These are phyloP conservation scores for Corylus americana DNA, from an alignment of 306 rosid species.

Conservation along the genomic window DNA sequence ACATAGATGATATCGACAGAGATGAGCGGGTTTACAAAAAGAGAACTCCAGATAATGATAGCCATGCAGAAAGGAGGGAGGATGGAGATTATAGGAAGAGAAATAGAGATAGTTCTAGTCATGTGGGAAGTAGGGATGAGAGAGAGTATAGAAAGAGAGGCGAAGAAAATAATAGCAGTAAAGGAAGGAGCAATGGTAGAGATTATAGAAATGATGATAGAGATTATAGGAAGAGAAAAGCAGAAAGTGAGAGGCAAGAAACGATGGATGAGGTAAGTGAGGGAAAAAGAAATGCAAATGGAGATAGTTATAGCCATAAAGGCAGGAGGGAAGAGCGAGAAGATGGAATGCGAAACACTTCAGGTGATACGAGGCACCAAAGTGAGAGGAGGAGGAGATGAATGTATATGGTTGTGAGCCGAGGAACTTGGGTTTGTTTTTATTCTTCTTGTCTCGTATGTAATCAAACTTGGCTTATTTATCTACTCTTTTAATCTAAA, in stretches of 20 bases:
- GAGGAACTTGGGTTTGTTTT: too few relatives aligned
- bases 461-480: too few relatives aligned
- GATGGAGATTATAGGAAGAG: constrained; percentile 37
- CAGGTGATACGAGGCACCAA: background rate
- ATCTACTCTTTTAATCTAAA: too few relatives aligned
- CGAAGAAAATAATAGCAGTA: constrained; percentile 3
- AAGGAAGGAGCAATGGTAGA: background rate
- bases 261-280: constrained; percentile 23
- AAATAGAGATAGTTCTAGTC: background rate
- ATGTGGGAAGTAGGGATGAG: constrained; percentile 35
- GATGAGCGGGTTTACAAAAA: constrained; percentile 36
- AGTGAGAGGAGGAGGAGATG: too few relatives aligned
- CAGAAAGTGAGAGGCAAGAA: constrained; percentile 21
- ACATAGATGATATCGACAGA: background rate
- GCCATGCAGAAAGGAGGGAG: constrained; percentile 44
- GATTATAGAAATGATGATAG: constrained; percentile 43
- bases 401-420: too few relatives aligned
- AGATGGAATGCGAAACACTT: constrained; percentile 28
- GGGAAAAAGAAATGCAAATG: constrained; percentile 38
- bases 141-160: constrained; percentile 43
- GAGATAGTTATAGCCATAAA: constrained; percentile 32
- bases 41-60: constrained; percentile 35
- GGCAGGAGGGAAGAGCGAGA: too few relatives aligned
- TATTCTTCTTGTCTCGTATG: too few relatives aligned
- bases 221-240: constrained; percentile 28